Percentiles rank a stretch among this genome's conserved stretches.
phyloP scores from a whole-genome alignment of 2,329 filamentous ascomycete genomes.

The Talaromyces sp. region DNA sequence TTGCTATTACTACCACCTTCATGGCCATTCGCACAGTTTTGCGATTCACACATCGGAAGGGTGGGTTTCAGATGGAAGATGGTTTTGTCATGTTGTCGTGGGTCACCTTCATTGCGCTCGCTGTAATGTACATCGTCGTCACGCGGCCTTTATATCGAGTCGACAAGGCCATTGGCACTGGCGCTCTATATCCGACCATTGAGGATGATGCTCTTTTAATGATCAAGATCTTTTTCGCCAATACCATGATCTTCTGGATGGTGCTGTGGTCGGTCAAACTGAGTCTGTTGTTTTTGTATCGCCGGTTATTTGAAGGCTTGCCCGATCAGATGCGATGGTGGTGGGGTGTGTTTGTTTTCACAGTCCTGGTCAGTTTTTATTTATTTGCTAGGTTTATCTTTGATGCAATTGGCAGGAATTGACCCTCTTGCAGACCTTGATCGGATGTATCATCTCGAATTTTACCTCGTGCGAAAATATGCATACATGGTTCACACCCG shows the following conservation, averaged over 20 bases:
- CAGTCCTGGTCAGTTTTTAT: conserved; percentile 23
- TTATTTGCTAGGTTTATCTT: not conserved
- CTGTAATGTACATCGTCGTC: conserved; percentile 31
- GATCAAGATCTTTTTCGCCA: conserved; percentile 36
- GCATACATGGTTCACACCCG: conserved; percentile 31
- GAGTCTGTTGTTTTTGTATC: conserved; percentile 37
- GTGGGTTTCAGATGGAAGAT: conserved; percentile 11
- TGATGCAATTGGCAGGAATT: not conserved
- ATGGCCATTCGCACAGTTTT: conserved; percentile 13
- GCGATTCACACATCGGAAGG: conserved; percentile 6
- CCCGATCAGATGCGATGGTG: conserved; percentile 30
- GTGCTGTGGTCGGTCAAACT: conserved; percentile 40
- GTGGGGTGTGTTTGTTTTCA: conserved; percentile 33
- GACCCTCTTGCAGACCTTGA: conserved; percentile 24
- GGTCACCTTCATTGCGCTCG: conserved; percentile 25
- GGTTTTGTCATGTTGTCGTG: conserved; percentile 11
- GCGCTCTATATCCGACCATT: conserved; percentile 24
- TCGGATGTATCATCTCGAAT: conserved; percentile 33
- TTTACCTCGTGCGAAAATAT: conserved; percentile 31
- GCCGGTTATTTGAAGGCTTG: conserved; percentile 30
- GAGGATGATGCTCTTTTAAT: conserved; percentile 25
- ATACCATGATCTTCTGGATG: conserved; percentile 35
- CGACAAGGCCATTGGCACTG: conserved; percentile 18
- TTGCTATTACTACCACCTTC: conserved; percentile 15
- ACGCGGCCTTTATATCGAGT: conserved; percentile 30